Conservation (phyloP, 768 basidiomycete genomes). For the Daedaleopsis nitida region DNA sequence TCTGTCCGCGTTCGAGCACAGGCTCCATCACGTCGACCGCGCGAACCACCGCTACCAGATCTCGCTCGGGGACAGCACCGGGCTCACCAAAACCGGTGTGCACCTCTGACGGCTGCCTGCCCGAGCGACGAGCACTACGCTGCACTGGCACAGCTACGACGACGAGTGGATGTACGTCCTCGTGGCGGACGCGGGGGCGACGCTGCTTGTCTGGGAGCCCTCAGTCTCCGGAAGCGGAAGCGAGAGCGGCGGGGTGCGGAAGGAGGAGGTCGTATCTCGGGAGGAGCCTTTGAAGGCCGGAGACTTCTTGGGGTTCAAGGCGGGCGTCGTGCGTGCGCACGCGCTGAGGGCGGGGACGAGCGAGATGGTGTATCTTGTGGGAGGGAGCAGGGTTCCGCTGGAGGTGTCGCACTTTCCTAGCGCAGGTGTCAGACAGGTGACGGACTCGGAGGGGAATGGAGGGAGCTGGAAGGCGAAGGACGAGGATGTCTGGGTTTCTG, state of each 20-base stretch:
- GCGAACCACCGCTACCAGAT: slow-evolving; percentile 8
- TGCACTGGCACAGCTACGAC: slow-evolving; percentile 18
- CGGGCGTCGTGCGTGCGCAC: slow-evolving; percentile 19
- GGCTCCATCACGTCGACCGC: slow-evolving; percentile 3
- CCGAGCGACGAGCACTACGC: slow-evolving; percentile 7
- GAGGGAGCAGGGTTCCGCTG: slow-evolving; percentile 24
- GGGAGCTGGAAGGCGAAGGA: slow-evolving; percentile 19
- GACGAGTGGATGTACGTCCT: slow-evolving; percentile 21
- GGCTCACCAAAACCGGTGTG: slow-evolving; percentile 11
- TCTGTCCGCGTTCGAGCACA: neutral
- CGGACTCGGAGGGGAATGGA: slow-evolving; percentile 14
- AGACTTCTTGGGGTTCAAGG: slow-evolving; percentile 30
- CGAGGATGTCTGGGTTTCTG: neutral
- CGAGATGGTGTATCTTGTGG: slow-evolving; percentile 28
- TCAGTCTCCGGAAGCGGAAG: neutral
- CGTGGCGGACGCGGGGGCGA: slow-evolving; percentile 10
- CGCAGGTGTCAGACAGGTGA: neutral
- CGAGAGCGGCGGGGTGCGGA: neutral
- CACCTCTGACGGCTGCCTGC: slow-evolving; percentile 16
- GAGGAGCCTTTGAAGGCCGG: slow-evolving; percentile 23
- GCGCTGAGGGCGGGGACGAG: slow-evolving; percentile 20
- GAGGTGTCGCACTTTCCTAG: slow-evolving; percentile 25
- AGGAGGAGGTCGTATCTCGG: slow-evolving; percentile 8
- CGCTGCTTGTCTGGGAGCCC: slow-evolving; percentile 6
- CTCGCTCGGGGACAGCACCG: slow-evolving; percentile 9